phyloP scores from a whole-genome alignment of 2,329 filamentous ascomycete species.

The Nigrograna mackinnonii region DNA sequence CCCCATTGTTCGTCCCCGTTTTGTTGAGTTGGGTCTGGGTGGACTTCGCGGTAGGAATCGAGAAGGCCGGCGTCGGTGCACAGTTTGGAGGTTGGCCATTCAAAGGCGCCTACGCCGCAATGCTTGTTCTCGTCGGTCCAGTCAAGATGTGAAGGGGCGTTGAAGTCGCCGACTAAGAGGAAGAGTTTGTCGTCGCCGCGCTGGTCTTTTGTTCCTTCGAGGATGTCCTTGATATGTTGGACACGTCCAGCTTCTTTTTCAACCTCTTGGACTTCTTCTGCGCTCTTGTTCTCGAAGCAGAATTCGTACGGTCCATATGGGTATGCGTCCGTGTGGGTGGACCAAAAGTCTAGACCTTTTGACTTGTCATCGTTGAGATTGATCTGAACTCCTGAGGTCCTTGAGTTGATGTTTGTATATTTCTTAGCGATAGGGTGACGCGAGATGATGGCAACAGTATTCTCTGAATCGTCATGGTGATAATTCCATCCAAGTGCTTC shows the following conservation, averaged over 20 bases:
- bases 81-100: constrained; percentile 8
- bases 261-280: background rate
- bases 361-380: constrained; percentile 4
- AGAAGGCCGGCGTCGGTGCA: constrained; percentile 4
- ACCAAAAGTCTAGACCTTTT: constrained; percentile 12
- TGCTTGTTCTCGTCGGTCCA: constrained; percentile 5
- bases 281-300: constrained; percentile 9
- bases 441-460: constrained; percentile 11
- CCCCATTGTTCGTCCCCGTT: too few species aligned
- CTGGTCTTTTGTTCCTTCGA: constrained; percentile 6
- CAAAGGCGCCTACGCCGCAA: constrained; percentile 4
- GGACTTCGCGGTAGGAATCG: constrained; percentile 7
- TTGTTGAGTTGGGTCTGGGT: constrained; percentile 1
- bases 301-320: constrained; percentile 10
- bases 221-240: constrained; percentile 3
- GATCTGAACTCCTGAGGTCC: constrained; percentile 7
- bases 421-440: constrained; percentile 8
- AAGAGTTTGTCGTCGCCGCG: constrained; percentile 7
- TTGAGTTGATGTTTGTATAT: constrained; percentile 3
- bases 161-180: constrained; percentile 12
- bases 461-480: constrained; percentile 5
- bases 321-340: constrained; percentile 6
- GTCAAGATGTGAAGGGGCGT: constrained; percentile 12
- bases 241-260: constrained; percentile 5
- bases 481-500: constrained; percentile 13